Percentiles rank a stretch among this genome's conserved stretches.
These are phyloP conservation scores for Saccharomyces hybrid DNA, from an alignment of 1,139 yeast species.

Conservation along the genomic window DNA sequence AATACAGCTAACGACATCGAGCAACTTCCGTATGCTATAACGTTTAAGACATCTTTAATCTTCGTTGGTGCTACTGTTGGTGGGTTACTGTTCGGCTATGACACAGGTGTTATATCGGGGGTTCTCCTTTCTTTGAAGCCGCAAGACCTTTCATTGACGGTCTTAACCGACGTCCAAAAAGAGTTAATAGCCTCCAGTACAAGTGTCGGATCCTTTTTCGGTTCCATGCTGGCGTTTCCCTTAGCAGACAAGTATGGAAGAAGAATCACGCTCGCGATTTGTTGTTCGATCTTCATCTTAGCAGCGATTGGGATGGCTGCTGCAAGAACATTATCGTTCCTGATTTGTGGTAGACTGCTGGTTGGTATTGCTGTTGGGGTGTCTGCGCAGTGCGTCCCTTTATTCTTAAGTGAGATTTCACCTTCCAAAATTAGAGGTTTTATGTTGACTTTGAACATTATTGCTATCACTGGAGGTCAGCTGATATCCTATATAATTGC, in stretches of 20 bases:
- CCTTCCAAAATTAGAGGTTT: slow-evolving; percentile 37
- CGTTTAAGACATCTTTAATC: slow-evolving; percentile 11
- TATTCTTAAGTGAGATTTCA: slow-evolving; percentile 38
- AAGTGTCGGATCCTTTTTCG: slow-evolving; percentile 38
- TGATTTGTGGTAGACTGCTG: slow-evolving; percentile 34
- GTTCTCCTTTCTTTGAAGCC: slow-evolving; percentile 35
- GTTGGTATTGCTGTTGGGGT: slow-evolving; percentile 41
- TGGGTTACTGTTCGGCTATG: slow-evolving; percentile 39
- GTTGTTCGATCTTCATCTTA: slow-evolving; percentile 34
- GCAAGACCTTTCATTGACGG: slow-evolving; percentile 26
- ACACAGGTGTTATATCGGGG: slow-evolving; percentile 40
- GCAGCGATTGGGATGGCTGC: slow-evolving; percentile 36
- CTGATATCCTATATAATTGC: slow-evolving; percentile 37
- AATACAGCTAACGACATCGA: slow-evolving; percentile 27
- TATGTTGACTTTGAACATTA: slow-evolving; percentile 35
- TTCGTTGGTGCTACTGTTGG: slow-evolving; percentile 33
- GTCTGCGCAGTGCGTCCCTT: slow-evolving; percentile 39
- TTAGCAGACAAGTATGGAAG: slow-evolving; percentile 36
- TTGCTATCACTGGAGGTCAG: slow-evolving; percentile 43
- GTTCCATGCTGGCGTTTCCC: slow-evolving; percentile 36
- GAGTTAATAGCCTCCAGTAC: slow-evolving; percentile 40
- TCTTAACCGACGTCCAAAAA: slow-evolving; percentile 30
- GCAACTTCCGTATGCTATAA: slow-evolving; percentile 20
- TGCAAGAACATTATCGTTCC: slow-evolving; percentile 23
- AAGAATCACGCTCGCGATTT: slow-evolving; percentile 32